Evolutionary conservation across 1,284 basidiomycete genomes (phyloP), one percentile per base, ranked within the genome.

Genomic region (Dichomitus squalens): DNA sequence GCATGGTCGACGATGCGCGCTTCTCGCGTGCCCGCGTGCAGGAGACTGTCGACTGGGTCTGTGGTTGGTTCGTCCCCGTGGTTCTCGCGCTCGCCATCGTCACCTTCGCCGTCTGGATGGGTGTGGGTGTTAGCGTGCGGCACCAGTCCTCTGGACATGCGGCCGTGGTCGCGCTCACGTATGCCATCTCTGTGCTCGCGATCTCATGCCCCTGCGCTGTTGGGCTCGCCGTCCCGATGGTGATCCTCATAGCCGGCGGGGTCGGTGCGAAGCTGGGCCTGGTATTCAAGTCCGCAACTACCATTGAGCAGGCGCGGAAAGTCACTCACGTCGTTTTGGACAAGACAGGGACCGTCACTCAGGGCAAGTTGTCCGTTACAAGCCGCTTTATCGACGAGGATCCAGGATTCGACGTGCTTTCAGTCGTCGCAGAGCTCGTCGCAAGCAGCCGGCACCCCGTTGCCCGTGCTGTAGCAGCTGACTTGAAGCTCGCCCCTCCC

Each of bases 341-440:
- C 70, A 81, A 80, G 74, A 81, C 79, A 0, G 78, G 78, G 0
- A 79, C 79, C 1, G 72, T 78, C 43, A 77, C 76, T 2, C 62
- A 68, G 39, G 77, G 76, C 7, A 62, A 68, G 33, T 68, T 78
- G 38, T 53, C 70, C 0, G 72, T 76, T 7, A 68, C 69, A 18
- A 58, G 63, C 9, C 63, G 67, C 33, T 67, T 66, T 34, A 9
- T 68, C 11, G 63, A 64, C 14, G 58, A 68, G n/a, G 60, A 56
- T 7, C 27, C 65, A 1, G 55, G 57, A 8, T 59, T 64, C 12
- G 57, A 69, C 40, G 61, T 65, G 8, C 46, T 43, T 39, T 60
- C 64, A 16, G 64, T 41, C 35, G 66, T 69, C 40, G 49, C 53
- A 9, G 66, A 61, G 20, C 64, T 74, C 5, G 65, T 70, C 4